A percentile compares a stretch with the other conserved stretches of the same genome.
These are phyloP conservation scores for Escallonia herrerae DNA, from an alignment of 129 eudicot species.

Conservation along the genomic window DNA sequence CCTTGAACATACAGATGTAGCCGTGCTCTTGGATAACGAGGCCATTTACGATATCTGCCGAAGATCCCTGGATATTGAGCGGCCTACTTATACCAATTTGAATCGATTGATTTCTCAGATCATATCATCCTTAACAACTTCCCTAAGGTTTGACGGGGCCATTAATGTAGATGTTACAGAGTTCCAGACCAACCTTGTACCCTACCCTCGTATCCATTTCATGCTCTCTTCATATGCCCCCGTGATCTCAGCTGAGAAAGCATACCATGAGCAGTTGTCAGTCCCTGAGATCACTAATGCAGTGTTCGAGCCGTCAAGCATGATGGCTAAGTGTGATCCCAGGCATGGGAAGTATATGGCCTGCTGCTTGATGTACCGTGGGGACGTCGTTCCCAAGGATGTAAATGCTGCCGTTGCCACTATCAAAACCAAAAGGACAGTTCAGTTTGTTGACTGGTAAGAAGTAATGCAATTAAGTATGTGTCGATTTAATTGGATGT, in stretches of 20 bases:
- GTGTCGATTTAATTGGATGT: too few species aligned
- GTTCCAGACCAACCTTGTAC: slow-evolving; percentile 95
- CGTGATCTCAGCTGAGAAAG: slow-evolving; percentile 90
- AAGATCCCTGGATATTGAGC: slow-evolving; percentile 80
- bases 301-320: slow-evolving; percentile 89
- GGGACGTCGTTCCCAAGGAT: slow-evolving; percentile 94
- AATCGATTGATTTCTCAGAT: slow-evolving; percentile 84
- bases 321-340: slow-evolving; percentile 99
- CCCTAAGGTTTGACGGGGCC: slow-evolving; percentile 94
- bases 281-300: slow-evolving; percentile 93
- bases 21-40: slow-evolving; percentile 84
- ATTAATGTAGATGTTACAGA: slow-evolving; percentile 89
- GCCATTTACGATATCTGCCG: slow-evolving; percentile 93
- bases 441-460: slow-evolving; percentile 98
- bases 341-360: slow-evolving; percentile 98
- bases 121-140: slow-evolving; percentile 89
- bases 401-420: slow-evolving; percentile 97
- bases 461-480: slow-evolving; percentile 8
- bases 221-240: slow-evolving; percentile 99
- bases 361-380: slow-evolving; percentile 93
- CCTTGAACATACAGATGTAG: slow-evolving; percentile 92
- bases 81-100: slow-evolving; percentile 89
- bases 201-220: slow-evolving; percentile 93
- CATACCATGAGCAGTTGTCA: slow-evolving; percentile 91
- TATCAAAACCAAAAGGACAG: slow-evolving; percentile 85